Evolutionary conservation across 2,329 filamentous ascomycete species (phyloP).

Genomic region (Fusarium floridanum): DNA sequence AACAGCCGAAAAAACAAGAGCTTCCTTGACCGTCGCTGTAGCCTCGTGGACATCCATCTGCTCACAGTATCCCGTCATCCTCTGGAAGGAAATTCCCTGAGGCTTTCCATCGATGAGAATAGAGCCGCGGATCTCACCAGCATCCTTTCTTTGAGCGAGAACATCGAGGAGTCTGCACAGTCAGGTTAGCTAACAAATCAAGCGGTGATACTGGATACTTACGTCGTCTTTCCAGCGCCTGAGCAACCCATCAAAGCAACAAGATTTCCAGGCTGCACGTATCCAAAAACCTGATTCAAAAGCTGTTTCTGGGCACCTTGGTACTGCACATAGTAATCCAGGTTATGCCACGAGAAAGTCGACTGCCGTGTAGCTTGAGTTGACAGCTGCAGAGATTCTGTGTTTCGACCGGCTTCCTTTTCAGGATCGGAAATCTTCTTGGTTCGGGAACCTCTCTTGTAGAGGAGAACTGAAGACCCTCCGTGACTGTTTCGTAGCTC

Average conservation of each 20-base stretch:
- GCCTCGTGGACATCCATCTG: constrained; percentile 77
- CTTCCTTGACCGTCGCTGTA: constrained; percentile 75
- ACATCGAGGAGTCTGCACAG: constrained; percentile 61
- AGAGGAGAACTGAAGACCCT: background rate
- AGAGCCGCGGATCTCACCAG: constrained; percentile 65
- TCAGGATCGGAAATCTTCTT: background rate
- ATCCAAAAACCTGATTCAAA: constrained; percentile 77
- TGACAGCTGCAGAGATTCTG: background rate
- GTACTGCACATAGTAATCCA: constrained; percentile 79
- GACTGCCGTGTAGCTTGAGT: background rate
- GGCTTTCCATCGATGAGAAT: constrained; percentile 69
- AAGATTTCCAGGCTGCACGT: constrained; percentile 83
- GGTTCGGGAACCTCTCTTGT: background rate
- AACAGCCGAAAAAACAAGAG: constrained; percentile 75
- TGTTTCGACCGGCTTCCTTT: background rate
- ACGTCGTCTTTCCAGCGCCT: constrained; percentile 85
- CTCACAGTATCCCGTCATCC: constrained; percentile 76
- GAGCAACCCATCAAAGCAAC: constrained; percentile 84
- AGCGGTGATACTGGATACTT: constrained; percentile 48
- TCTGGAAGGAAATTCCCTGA: constrained; percentile 72
- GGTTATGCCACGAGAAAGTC: constrained; percentile 77
- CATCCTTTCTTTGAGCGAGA: constrained; percentile 72
- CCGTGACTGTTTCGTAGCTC: background rate
- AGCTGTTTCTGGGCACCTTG: constrained; percentile 67
- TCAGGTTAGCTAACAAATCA: background rate